Evolutionary conservation across 2,329 filamentous ascomycete genomes (phyloP).

Genomic region (Penicillium paneum): DNA sequence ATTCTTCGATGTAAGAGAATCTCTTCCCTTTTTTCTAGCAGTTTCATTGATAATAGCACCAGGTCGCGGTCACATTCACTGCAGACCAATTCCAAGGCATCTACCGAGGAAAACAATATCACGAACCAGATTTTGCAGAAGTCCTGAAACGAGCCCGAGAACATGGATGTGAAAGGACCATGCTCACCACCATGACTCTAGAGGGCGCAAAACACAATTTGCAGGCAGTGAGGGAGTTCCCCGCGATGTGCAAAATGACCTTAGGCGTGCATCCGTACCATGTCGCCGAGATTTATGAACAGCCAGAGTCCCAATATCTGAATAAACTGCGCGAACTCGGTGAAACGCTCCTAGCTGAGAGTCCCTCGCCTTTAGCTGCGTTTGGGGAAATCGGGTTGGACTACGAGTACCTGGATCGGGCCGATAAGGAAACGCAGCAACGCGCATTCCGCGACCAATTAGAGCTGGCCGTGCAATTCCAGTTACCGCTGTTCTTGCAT

Average conservation of each 20-base stretch:
- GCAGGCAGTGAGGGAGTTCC: slow-evolving; percentile 31
- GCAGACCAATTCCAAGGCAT: slow-evolving; percentile 48
- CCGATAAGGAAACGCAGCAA: slow-evolving; percentile 43
- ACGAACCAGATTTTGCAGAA: slow-evolving; percentile 45
- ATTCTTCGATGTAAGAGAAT: slow-evolving; percentile 1
- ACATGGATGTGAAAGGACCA: slow-evolving; percentile 21
- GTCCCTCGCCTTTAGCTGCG: slow-evolving; percentile 39
- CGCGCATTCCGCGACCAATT: slow-evolving; percentile 44
- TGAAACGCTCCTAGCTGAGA: slow-evolving; percentile 22
- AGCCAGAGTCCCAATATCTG: slow-evolving; percentile 10
- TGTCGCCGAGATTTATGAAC: slow-evolving; percentile 42
- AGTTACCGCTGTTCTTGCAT: slow-evolving; percentile 35
- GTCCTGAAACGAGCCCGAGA: slow-evolving; percentile 21
- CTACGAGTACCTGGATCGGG: slow-evolving; percentile 47
- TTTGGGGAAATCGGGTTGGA: slow-evolving; percentile 53
- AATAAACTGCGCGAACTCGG: slow-evolving; percentile 18
- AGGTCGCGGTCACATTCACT: slow-evolving; percentile 32
- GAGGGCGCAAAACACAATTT: slow-evolving; percentile 43
- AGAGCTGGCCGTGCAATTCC: slow-evolving; percentile 36
- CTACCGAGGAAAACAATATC: slow-evolving; percentile 51
- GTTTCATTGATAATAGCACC: neutral
- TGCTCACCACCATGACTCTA: slow-evolving; percentile 41
- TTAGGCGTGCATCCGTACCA: slow-evolving; percentile 54
- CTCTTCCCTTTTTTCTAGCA: no score
- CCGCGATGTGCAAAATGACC: slow-evolving; percentile 45